Conservation (phyloP, 768 basidiomycete species). For the Pleurotus tuoliensis region DNA sequence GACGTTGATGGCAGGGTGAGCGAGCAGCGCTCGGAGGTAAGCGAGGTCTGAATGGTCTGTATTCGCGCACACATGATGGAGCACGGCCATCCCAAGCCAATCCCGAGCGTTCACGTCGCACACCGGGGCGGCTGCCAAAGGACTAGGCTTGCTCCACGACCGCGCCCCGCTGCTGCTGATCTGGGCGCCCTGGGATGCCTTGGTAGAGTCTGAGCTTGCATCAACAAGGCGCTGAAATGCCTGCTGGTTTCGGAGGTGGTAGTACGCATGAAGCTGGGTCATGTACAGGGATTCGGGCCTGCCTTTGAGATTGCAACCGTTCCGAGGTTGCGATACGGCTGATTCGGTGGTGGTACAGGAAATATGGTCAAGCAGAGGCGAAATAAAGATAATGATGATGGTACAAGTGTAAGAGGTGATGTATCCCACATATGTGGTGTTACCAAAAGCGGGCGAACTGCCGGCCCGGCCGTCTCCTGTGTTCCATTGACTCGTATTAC, state of each 20-base stretch:
- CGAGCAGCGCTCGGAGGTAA: slow-evolving; percentile 73
- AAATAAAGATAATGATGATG: background rate
- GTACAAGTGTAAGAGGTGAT: background rate
- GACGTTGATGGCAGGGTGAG: slow-evolving; percentile 71
- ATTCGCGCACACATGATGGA: slow-evolving; percentile 77
- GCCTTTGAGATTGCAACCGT: slow-evolving; percentile 5
- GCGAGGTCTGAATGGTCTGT: slow-evolving; percentile 61
- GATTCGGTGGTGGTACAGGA: background rate
- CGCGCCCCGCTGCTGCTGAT: slow-evolving; percentile 48
- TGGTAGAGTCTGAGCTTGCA: slow-evolving; percentile 31
- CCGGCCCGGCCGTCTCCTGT: too few relatives aligned
- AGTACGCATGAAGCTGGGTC: slow-evolving; percentile 80
- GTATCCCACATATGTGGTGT: too few relatives aligned
- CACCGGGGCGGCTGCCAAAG: slow-evolving; percentile 24
- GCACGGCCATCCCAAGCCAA: slow-evolving; percentile 66
- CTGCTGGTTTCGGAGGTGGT: slow-evolving; percentile 65
- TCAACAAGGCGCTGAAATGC: slow-evolving; percentile 77
- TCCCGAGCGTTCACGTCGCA: slow-evolving; percentile 72
- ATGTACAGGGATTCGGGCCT: slow-evolving; percentile 37
- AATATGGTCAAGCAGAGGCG: background rate
- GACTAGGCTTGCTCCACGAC: slow-evolving; percentile 52
- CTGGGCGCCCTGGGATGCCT: slow-evolving; percentile 25
- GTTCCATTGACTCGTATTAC: too few relatives aligned
- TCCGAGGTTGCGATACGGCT: background rate
- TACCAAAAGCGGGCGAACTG: too few relatives aligned